phyloP scores from a whole-genome alignment of 2,329 filamentous ascomycete species.

The Aspergillus neoniger region DNA sequence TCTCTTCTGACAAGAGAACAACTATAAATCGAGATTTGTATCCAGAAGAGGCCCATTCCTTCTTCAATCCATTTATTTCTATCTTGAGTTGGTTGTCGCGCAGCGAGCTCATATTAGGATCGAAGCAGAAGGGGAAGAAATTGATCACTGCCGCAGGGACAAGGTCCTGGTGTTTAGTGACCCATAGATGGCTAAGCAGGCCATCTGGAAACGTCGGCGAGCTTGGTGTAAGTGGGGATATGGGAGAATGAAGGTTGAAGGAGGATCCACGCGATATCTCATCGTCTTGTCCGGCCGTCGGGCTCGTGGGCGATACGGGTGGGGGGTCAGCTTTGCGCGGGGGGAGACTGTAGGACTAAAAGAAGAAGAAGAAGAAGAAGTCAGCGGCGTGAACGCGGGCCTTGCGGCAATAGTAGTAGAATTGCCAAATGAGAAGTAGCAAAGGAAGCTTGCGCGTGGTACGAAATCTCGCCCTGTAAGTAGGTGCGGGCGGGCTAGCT shows the following conservation, averaged over 20 bases:
- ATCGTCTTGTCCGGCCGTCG: slow-evolving; percentile 51
- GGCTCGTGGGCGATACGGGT: slow-evolving; percentile 50
- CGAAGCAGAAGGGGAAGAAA: slow-evolving; percentile 75
- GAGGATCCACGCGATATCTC: slow-evolving; percentile 49
- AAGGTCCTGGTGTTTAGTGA: slow-evolving; percentile 82
- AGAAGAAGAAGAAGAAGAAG: slow-evolving; percentile 21
- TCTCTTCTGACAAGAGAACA: slow-evolving; percentile 74
- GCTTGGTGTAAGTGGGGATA: slow-evolving; percentile 82
- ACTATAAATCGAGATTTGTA: slow-evolving; percentile 78
- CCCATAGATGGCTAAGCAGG: slow-evolving; percentile 77
- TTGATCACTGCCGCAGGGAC: slow-evolving; percentile 79
- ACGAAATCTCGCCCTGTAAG: not conserved
- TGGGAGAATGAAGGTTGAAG: slow-evolving; percentile 77
- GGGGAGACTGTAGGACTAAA: slow-evolving; percentile 57
- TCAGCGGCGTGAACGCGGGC: slow-evolving; percentile 20
- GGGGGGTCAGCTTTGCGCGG: slow-evolving; percentile 64
- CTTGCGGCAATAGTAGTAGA: not conserved
- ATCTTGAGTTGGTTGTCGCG: slow-evolving; percentile 84
- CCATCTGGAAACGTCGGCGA: slow-evolving; percentile 89
- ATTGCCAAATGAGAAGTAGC: not conserved
- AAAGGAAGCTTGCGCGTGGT: not conserved
- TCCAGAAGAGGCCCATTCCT: slow-evolving; percentile 57
- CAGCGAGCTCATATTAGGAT: slow-evolving; percentile 72
- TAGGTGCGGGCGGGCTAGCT: not conserved
- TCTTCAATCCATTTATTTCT: slow-evolving; percentile 78